A percentile compares a stretch with the other conserved stretches of the same genome.
phyloP scores from a whole-genome alignment of 2,329 filamentous ascomycete genomes.

The Raffaelea ambrosiae region DNA sequence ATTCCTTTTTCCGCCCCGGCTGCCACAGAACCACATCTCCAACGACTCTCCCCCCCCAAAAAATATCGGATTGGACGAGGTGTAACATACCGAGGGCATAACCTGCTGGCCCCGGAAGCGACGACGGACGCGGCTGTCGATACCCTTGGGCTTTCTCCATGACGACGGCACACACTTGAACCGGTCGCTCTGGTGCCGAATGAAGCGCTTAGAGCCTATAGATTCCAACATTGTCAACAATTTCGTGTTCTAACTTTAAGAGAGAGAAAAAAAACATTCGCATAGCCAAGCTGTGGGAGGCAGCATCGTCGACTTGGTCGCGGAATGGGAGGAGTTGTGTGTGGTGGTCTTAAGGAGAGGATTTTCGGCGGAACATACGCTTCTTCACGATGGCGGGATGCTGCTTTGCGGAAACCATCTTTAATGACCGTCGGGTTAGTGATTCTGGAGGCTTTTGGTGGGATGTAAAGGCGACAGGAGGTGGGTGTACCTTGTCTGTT shows the following conservation, averaged over 20 bases:
- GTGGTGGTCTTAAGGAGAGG: too few relatives aligned
- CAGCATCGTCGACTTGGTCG: too few relatives aligned
- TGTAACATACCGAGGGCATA: constrained; percentile 91
- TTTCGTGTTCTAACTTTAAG: background rate
- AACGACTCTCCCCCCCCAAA: too few relatives aligned
- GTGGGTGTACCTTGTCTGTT: background rate
- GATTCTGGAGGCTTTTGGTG: background rate
- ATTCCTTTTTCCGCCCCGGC: too few relatives aligned
- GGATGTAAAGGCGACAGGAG: background rate
- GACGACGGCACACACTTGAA: constrained; percentile 84
- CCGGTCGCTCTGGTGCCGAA: constrained; percentile 93
- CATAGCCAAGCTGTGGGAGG: too few relatives aligned
- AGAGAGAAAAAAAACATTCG: too few relatives aligned
- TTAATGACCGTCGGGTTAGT: constrained; percentile 13
- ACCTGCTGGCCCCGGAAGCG: constrained; percentile 92
- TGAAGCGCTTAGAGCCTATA: constrained; percentile 87
- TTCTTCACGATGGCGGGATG: constrained; percentile 99
- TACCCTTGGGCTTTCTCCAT: constrained; percentile 99
- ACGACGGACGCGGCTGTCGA: constrained; percentile 94
- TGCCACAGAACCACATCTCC: too few relatives aligned
- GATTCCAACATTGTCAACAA: background rate
- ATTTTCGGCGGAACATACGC: constrained; percentile 58
- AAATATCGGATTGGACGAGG: constrained; percentile 3
- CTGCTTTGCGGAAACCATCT: constrained; percentile 99
- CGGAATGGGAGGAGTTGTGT: too few relatives aligned